Evolutionary conservation across 2,329 filamentous ascomycete genomes (phyloP).

Genomic region (Epichloe uncinata): DNA sequence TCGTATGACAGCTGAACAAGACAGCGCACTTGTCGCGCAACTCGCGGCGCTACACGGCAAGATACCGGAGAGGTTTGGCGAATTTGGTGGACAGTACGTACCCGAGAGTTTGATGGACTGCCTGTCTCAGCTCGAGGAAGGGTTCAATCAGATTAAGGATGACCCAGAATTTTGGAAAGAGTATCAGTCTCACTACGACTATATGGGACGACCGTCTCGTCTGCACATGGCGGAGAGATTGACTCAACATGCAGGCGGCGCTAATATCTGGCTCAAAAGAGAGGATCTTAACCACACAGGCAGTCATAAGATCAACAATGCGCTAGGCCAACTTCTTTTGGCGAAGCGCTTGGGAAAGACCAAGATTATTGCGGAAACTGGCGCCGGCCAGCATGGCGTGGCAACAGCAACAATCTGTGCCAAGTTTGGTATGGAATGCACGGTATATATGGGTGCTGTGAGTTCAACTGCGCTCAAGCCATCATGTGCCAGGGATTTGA

Average conservation of each 20-base stretch:
- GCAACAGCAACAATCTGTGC: constrained; percentile 95
- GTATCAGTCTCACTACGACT: constrained; percentile 88
- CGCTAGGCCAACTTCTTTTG: constrained; percentile 80
- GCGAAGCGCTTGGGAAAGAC: constrained; percentile 83
- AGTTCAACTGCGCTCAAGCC: constrained; percentile 12
- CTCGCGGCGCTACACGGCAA: constrained; percentile 69
- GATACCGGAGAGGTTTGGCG: constrained; percentile 77
- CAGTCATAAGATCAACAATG: constrained; percentile 99
- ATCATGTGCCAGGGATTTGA: not conserved
- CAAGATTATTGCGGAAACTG: constrained; percentile 94
- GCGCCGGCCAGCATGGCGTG: constrained; percentile 94
- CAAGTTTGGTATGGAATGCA: constrained; percentile 97
- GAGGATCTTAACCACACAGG: constrained; percentile 97
- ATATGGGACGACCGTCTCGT: constrained; percentile 90
- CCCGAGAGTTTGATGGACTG: constrained; percentile 98
- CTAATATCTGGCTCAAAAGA: constrained; percentile 94
- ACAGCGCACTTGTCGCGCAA: constrained; percentile 61
- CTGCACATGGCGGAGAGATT: constrained; percentile 80
- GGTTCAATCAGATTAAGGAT: constrained; percentile 76
- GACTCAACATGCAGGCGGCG: constrained; percentile 78
- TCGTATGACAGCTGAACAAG: constrained; percentile 46
- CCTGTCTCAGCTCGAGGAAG: constrained; percentile 74
- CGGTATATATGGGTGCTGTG: constrained; percentile 88
- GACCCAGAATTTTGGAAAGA: constrained; percentile 95
- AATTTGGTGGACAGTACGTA: constrained; percentile 95